Conservation (phyloP, 495 filamentous ascomycete genomes). For the Astrocystis sublimbata region DNA sequence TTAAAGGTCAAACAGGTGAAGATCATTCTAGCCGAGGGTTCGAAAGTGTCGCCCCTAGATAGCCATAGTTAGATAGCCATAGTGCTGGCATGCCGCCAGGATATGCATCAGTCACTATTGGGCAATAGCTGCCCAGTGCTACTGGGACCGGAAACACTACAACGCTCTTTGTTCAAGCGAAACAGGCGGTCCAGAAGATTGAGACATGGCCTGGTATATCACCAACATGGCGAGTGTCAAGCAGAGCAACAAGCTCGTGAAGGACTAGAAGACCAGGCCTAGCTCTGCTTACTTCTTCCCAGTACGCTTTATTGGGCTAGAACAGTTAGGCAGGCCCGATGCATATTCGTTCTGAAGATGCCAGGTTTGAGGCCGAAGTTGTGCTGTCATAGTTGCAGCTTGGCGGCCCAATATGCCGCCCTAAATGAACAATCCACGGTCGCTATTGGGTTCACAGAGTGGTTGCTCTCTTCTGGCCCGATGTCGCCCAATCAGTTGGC, state of each 20-base stretch:
- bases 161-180: neutral
- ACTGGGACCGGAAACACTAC: neutral
- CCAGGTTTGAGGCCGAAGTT: neutral
- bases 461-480: neutral
- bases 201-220: neutral
- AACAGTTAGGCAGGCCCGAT: neutral
- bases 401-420: neutral
- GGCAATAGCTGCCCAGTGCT: neutral
- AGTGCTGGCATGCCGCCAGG: conserved; percentile 2
- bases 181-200: conserved; percentile 1
- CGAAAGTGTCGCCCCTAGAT: neutral
- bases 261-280: neutral
- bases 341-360: neutral
- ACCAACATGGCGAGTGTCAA: neutral
- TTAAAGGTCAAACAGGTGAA: neutral
- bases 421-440: neutral
- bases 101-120: neutral
- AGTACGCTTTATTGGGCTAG: neutral
- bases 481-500: neutral
- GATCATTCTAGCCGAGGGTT: neutral
- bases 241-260: neutral
- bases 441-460: neutral
- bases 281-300: neutral
- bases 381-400: neutral
- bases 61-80: neutral